phyloP scores from a whole-genome alignment of 2,329 filamentous ascomycete species.

The Trichoderma atroviride region DNA sequence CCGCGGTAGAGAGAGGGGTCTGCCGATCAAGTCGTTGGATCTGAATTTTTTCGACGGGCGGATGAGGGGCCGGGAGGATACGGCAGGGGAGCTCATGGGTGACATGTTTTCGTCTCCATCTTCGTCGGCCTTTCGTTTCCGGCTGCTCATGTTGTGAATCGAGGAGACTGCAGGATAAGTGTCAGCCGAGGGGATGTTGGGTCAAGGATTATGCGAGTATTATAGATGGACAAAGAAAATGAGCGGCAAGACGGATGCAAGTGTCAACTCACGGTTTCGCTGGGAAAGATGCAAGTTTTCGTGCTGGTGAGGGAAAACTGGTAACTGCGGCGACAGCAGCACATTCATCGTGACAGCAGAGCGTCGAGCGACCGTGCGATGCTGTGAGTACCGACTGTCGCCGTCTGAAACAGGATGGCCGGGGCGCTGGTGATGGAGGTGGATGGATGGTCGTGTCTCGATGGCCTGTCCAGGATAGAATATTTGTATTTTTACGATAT shows the following conservation, averaged over 20 bases:
- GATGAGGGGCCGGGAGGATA: slow-evolving; percentile 67
- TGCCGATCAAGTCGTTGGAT: slow-evolving; percentile 65
- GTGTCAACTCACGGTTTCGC: slow-evolving; percentile 54
- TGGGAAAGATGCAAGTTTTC: slow-evolving; percentile 56
- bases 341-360: slow-evolving; percentile 58
- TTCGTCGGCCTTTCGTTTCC: slow-evolving; percentile 86
- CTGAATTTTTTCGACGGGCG: slow-evolving; percentile 66
- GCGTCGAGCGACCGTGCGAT: not conserved
- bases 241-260: slow-evolving; percentile 1
- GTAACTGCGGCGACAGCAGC: slow-evolving; percentile 62
- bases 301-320: slow-evolving; percentile 62
- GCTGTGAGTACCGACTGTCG: slow-evolving; percentile 13
- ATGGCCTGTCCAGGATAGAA: not conserved
- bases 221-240: not conserved
- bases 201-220: not conserved
- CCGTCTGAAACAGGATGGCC: slow-evolving; percentile 15
- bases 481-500: not conserved
- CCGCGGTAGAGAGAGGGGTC: slow-evolving; percentile 61
- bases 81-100: slow-evolving; percentile 77
- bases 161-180: slow-evolving; percentile 42
- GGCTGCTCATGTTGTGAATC: slow-evolving; percentile 56
- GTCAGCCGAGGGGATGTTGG: slow-evolving; percentile 1
- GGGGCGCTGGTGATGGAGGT: not conserved
- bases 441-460: not conserved
- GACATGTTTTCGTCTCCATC: slow-evolving; percentile 88